phyloP scores from a whole-genome alignment of 2,329 filamentous ascomycete species.

The Talaromyces rugulosus region DNA sequence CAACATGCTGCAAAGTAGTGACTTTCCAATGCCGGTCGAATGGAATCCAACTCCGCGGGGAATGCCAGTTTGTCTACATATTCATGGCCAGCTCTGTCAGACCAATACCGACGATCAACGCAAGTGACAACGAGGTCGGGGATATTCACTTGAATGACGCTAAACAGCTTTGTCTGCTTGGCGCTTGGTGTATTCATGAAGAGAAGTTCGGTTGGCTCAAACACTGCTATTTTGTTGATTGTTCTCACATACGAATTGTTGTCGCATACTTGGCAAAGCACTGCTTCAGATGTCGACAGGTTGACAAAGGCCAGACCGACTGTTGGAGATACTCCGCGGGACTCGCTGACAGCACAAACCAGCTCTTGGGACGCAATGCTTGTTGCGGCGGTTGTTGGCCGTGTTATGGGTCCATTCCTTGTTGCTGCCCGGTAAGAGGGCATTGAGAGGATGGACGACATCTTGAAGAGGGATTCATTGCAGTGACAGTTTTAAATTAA shows the following conservation, averaged over 20 bases:
- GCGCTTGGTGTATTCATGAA: slow-evolving; percentile 70
- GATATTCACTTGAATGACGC: slow-evolving; percentile 69
- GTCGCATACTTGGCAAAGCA: slow-evolving; percentile 87
- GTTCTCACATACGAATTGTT: slow-evolving; percentile 88
- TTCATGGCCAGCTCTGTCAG: slow-evolving; percentile 70
- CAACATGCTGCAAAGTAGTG: slow-evolving; percentile 84
- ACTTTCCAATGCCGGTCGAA: slow-evolving; percentile 74
- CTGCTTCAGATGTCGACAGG: slow-evolving; percentile 74
- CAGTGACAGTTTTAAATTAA: not conserved
- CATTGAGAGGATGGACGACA: not conserved
- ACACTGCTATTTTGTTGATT: slow-evolving; percentile 78
- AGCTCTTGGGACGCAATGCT: slow-evolving; percentile 62
- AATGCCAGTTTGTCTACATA: slow-evolving; percentile 78
- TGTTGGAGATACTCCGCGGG: slow-evolving; percentile 77
- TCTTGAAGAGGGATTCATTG: not conserved
- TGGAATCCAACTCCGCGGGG: slow-evolving; percentile 70
- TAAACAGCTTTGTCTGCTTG: slow-evolving; percentile 67
- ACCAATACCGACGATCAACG: slow-evolving; percentile 77
- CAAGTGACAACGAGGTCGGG: slow-evolving; percentile 58
- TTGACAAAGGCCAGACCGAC: slow-evolving; percentile 87
- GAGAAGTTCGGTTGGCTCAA: slow-evolving; percentile 73
- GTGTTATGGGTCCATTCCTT: slow-evolving; percentile 16
- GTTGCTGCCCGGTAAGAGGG: not conserved
- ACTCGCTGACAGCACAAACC: slow-evolving; percentile 84
- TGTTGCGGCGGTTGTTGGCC: slow-evolving; percentile 52